These are phyloP conservation scores for Rickenella mellea DNA, from an alignment of 768 basidiomycete species.

Conservation along the genomic window DNA sequence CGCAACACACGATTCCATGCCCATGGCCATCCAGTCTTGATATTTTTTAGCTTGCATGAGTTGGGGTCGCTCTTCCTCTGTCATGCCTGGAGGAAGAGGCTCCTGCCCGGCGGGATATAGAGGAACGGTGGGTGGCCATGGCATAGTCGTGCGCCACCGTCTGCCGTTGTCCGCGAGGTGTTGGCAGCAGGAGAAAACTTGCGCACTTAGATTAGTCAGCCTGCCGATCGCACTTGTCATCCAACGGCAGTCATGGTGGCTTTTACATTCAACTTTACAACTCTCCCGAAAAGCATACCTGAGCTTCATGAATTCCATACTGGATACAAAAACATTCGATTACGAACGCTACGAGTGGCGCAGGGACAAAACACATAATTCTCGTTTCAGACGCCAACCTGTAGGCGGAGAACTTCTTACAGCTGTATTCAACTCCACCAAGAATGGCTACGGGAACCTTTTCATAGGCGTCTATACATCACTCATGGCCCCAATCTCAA, in stretches of 20 bases:
- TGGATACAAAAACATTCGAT: too few species aligned
- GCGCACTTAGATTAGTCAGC: too few species aligned
- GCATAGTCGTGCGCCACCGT: conserved; percentile 2
- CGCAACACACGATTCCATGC: conserved; percentile 78
- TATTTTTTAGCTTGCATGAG: conserved; percentile 67
- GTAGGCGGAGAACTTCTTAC: conserved; percentile 12
- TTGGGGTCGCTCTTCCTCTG: conserved; percentile 67
- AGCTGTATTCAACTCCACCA: conserved; percentile 11
- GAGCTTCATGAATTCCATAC: too few species aligned
- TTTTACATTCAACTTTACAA: too few species aligned
- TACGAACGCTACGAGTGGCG: too few species aligned
- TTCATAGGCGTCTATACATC: conserved; percentile 13
- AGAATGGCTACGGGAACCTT: conserved; percentile 15
- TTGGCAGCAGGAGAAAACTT: too few species aligned
- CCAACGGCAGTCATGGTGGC: too few species aligned
- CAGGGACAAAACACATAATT: too few species aligned
- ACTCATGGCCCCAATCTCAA: conserved; percentile 3
- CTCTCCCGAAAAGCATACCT: too few species aligned
- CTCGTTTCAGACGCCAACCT: too few species aligned
- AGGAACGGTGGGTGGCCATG: conserved; percentile 46
- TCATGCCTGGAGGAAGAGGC: conserved; percentile 75
- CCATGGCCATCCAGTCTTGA: conserved; percentile 58
- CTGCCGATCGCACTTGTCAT: too few species aligned
- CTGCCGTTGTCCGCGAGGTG: too few species aligned
- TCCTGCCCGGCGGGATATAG: conserved; percentile 81